These are phyloP conservation scores for Tribonema minus DNA, from an alignment of 108 stramenopile species.

Conservation along the genomic window DNA sequence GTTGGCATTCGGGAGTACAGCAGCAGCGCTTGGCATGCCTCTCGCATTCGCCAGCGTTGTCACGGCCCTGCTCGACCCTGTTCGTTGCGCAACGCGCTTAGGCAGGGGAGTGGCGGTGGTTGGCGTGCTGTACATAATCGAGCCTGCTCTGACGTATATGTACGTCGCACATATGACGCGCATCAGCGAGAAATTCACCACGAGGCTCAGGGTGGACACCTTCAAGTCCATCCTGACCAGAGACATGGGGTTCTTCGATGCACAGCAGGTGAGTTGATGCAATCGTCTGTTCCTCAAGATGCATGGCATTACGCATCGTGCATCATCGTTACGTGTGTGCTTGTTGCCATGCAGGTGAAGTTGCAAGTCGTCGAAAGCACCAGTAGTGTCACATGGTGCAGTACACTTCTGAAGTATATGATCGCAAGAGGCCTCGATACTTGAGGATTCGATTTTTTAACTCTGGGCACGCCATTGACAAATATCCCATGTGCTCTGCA, in stretches of 20 bases:
- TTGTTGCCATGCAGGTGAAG: background rate
- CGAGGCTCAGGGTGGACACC: conserved; percentile 18
- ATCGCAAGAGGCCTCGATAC: too few relatives aligned
- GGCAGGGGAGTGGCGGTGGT: background rate
- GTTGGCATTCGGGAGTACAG: too few relatives aligned
- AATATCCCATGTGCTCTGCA: too few relatives aligned
- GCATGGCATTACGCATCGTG: background rate
- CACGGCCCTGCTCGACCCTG: conserved; percentile 11
- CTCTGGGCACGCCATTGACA: too few relatives aligned
- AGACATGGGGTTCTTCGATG: conserved; percentile 44
- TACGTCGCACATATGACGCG: conserved; percentile 27
- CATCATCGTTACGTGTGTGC: background rate
- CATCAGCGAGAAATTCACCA: conserved; percentile 3
- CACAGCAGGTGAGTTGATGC: background rate
- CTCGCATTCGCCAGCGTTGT: conserved; percentile 15
- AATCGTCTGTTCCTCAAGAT: background rate
- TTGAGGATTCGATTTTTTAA: too few relatives aligned
- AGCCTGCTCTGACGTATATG: conserved; percentile 23
- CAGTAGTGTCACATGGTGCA: background rate
- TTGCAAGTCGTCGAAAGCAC: too few relatives aligned
- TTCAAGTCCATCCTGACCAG: conserved; percentile 15
- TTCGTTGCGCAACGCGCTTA: background rate
- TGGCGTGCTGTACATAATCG: conserved; percentile 15
- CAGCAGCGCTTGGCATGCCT: conserved; percentile 8
- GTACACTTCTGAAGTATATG: background rate